phyloP scores from a whole-genome alignment of 257 asterid species.

The Nemophila menziesii region DNA sequence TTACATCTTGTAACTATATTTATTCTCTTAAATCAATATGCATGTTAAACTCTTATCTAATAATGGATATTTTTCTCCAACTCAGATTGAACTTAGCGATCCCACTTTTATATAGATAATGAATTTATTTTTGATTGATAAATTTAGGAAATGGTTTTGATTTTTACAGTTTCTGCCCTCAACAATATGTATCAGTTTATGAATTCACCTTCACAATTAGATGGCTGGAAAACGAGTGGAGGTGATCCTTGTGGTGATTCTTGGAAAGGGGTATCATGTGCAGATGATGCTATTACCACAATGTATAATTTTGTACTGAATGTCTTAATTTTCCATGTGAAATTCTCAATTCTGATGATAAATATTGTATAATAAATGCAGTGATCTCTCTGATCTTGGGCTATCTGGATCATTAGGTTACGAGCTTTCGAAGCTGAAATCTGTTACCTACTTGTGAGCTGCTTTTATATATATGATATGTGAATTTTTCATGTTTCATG shows the following conservation, averaged over 20 bases:
- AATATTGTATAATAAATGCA: conserved; percentile 11
- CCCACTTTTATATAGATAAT: background rate
- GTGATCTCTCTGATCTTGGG: conserved; percentile 31
- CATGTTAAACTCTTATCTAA: too few species aligned
- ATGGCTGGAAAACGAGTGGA: conserved; percentile 51
- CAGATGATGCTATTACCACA: conserved; percentile 56
- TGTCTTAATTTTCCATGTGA: too few species aligned
- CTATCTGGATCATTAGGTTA: conserved; percentile 42
- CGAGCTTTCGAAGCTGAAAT: conserved; percentile 31
- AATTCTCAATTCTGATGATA: background rate
- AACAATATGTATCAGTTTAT: conserved; percentile 42
- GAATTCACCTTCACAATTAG: conserved; percentile 54
- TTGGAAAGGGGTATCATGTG: conserved; percentile 71
- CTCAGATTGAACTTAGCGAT: too few species aligned
- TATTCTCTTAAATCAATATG: too few species aligned
- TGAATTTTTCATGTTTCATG: background rate
- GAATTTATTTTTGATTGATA: background rate
- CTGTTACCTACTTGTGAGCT: conserved; percentile 42
- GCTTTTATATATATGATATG: conserved; percentile 10
- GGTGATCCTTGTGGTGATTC: conserved; percentile 80
- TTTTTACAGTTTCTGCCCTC: conserved; percentile 43
- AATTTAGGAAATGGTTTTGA: background rate
- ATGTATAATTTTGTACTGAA: conserved; percentile 23
- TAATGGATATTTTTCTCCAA: too few species aligned
- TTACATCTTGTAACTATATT: too few species aligned